Evolutionary conservation across 2,329 filamentous ascomycete species (phyloP), one percentile per base, ranked within the genome.

Genomic region (Colletotrichum trifolii): DNA sequence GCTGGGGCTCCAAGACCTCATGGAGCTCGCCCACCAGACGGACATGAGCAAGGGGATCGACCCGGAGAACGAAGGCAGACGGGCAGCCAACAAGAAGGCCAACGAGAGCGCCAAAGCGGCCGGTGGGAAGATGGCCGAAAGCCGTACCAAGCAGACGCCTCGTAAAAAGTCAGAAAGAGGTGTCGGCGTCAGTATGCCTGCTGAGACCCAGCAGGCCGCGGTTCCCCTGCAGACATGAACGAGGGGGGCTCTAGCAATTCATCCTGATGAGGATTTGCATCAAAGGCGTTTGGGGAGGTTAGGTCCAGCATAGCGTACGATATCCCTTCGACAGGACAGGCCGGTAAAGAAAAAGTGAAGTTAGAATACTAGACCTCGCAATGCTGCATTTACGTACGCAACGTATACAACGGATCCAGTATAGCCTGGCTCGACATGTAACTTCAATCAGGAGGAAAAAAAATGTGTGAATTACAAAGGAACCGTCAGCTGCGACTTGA

Each of bases 31-130:
- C 0, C 82, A 81, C 48, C 85, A 87, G 7, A 82, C 90, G 4
- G 94, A 97, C 73, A 75, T 82, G 58, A 81, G 83, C 38, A 78
- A 93, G 12, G 87, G 85, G 13, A 81, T 93, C 59, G 83, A 86
- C 61, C 80, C 83, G 8, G 83, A 86, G 52, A 80, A 79, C 12
- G 52, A 43, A 35, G 69, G 68, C 63, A 72, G 72, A 60, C 70
- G 69, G 13, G 75, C 74, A 46, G 76, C 76, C 69, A 77, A 76
- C 33, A 73, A 71, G 17, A 72, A 70, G 61, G 66, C 70, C 35
- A 79, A 78, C 50, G 70, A 75, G 25, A 80, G 76, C 40, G 83
- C 83, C 1, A 69, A 83, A 52, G 83, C 79, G n/a, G 83, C 83
- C 1, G 81, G 81, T 9, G 82, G 82, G 2, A 77, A 82, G 54